Evolutionary conservation across 805 yeast genomes (phyloP).

Genomic region (Kodamaea laetipori): DNA sequence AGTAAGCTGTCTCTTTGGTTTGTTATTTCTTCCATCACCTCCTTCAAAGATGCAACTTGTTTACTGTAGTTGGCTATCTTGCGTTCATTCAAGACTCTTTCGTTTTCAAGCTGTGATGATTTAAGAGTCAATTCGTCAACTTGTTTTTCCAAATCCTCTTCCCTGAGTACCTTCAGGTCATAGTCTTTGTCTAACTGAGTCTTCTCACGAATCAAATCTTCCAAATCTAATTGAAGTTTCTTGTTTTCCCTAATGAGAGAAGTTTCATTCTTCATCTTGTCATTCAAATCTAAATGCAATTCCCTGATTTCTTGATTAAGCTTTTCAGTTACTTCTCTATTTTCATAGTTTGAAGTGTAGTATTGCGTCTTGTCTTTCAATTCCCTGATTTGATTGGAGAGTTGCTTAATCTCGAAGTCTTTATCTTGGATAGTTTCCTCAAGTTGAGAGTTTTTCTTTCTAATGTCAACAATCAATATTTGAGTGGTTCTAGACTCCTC

Average conservation of each 20-base stretch:
- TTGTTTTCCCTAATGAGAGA: constrained; percentile 64
- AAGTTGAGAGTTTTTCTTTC: constrained; percentile 50
- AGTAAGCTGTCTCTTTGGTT: constrained; percentile 64
- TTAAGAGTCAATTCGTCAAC: constrained; percentile 31
- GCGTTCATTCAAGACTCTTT: constrained; percentile 37
- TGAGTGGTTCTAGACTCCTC: constrained; percentile 60
- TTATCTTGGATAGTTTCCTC: constrained; percentile 60
- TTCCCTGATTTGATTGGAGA: constrained; percentile 49
- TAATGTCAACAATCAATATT: constrained; percentile 52
- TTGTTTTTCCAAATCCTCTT: constrained; percentile 37
- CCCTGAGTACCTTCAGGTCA: constrained; percentile 44
- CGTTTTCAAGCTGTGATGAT: constrained; percentile 35
- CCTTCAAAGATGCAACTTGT: constrained; percentile 59
- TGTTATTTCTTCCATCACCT: constrained; percentile 60
- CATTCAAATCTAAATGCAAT: constrained; percentile 54
- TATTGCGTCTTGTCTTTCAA: constrained; percentile 59
- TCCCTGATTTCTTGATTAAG: constrained; percentile 54
- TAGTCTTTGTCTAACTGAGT: constrained; percentile 31
- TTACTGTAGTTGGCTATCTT: constrained; percentile 37
- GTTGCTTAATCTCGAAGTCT: constrained; percentile 53
- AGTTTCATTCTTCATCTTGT: constrained; percentile 64
- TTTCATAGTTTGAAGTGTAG: constrained; percentile 48
- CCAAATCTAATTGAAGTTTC: constrained; percentile 59
- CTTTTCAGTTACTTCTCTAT: constrained; percentile 44
- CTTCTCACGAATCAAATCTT: constrained; percentile 38